These are phyloP conservation scores for Parathielavia appendiculata DNA, from an alignment of 495 filamentous ascomycete genomes.

Conservation along the genomic window DNA sequence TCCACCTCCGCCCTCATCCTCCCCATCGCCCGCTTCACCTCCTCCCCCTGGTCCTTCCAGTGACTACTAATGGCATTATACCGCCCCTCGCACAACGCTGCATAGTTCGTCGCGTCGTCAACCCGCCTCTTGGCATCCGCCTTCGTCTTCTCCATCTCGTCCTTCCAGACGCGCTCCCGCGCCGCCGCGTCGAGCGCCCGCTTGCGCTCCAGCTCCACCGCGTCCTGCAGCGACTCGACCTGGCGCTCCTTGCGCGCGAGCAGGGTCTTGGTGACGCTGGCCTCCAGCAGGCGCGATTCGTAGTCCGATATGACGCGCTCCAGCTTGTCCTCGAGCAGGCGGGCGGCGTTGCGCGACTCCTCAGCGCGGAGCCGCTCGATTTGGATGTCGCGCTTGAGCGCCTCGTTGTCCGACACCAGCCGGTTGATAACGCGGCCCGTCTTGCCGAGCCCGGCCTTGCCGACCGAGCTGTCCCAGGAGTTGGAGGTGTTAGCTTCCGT, in stretches of 20 bases:
- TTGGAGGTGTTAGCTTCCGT: slow-evolving; percentile 22
- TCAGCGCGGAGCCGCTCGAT: slow-evolving; percentile 67
- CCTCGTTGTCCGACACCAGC: slow-evolving; percentile 83
- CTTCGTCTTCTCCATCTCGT: slow-evolving; percentile 57
- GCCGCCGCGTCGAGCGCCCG: slow-evolving; percentile 53
- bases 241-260: slow-evolving; percentile 74
- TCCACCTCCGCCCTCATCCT: slow-evolving; percentile 52
- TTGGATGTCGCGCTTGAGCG: slow-evolving; percentile 71
- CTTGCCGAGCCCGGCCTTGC: slow-evolving; percentile 77
- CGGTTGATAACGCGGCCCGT: slow-evolving; percentile 90
- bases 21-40: slow-evolving; percentile 48
- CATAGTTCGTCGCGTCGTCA: slow-evolving; percentile 56
- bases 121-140: slow-evolving; percentile 56
- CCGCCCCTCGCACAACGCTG: slow-evolving; percentile 51
- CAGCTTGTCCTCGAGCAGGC: slow-evolving; percentile 67
- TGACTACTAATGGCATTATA: slow-evolving; percentile 67
- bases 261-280: slow-evolving; percentile 61
- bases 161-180: slow-evolving; percentile 58
- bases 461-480: slow-evolving; percentile 68
- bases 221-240: slow-evolving; percentile 63
- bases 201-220: slow-evolving; percentile 61
- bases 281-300: slow-evolving; percentile 64
- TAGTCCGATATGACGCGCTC: slow-evolving; percentile 62
- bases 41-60: slow-evolving; percentile 61
- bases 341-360: slow-evolving; percentile 66